Base-by-base conservation (phyloP, 1,284 basidiomycete genomes). In the Melampsora larici-populina region DNA sequence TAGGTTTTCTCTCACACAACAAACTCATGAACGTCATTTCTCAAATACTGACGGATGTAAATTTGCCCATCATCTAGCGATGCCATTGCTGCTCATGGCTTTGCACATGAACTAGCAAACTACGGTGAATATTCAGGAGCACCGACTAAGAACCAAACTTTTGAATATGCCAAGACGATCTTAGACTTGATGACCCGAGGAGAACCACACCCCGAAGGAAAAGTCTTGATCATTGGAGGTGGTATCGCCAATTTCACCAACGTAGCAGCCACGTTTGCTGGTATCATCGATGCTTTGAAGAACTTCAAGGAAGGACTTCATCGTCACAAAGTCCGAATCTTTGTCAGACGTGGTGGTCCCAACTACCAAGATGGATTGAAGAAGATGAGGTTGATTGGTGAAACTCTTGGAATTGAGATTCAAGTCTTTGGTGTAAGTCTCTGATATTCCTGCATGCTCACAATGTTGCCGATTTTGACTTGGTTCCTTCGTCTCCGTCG, bases 201-300 rank as follows among this genome's bases (percentile, higher is more conserved):
- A 71, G 86, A 87, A 65, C 91, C 92, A 74, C 87, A 90, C 83
- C 87, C 90, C 64, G 88, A 94, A 71, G 96, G 96, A 87, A 99
- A 99, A 87, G 90, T 99, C 83, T 92, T 99, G 85, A 97, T 99
- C 88, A 97, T 99, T 81, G 97, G 96, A 86, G 97, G 97, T 87
- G 96, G 96, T 87, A 97, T 98, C 81, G 96, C 96, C 87, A 99
- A 99, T 90, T 99, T 99, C 87, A 98, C 95, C 84, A 98, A 99
- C 85, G 95, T 99, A 81, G 96, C 96, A 58, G 91, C 96, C 21
- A 99, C 96, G 80, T 99, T 99, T 91, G 98, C 98, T 89, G 96
- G 96, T 81, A 99, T 98, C 88, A 98, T 99, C 85, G 92, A 90
- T 79, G 96, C 96, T 26, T 88, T 99, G 82, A 92, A 97, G 88